phyloP scores from a whole-genome alignment of 2,329 filamentous ascomycete genomes.

The Elsinoe perseae region DNA sequence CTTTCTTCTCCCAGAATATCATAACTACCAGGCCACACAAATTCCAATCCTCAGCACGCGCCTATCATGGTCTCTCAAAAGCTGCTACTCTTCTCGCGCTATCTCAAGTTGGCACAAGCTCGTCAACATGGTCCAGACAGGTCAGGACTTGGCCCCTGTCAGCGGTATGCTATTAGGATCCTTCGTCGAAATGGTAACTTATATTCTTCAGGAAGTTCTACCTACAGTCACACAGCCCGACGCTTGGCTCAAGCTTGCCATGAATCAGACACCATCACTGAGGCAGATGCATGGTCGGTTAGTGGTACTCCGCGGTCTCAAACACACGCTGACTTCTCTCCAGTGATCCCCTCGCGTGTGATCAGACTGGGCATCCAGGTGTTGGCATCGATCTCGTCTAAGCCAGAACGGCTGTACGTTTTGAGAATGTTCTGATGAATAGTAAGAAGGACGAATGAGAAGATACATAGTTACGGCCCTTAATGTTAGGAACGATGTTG shows the following conservation, averaged over 20 bases:
- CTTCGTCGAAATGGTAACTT: not conserved
- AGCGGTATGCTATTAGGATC: not conserved
- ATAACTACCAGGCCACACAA: not conserved
- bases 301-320: not conserved
- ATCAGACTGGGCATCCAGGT: not conserved
- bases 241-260: not conserved
- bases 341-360: not conserved
- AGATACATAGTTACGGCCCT: too few species aligned
- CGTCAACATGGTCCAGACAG: constrained; percentile 4
- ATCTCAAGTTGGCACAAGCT: constrained; percentile 5
- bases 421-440: not conserved
- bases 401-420: not conserved
- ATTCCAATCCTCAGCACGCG: not conserved
- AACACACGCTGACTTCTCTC: not conserved
- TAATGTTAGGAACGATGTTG: too few species aligned
- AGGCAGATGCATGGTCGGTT: not conserved
- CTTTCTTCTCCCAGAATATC: not conserved
- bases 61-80: constrained; percentile 3
- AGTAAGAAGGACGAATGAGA: too few species aligned
- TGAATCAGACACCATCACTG: not conserved
- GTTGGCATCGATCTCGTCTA: not conserved
- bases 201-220: not conserved
- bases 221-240: not conserved
- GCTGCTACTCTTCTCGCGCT: constrained; percentile 5
- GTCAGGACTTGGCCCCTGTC: not conserved